phyloP scores from a whole-genome alignment of 2,329 filamentous ascomycete species.

The Didymella exigua region DNA sequence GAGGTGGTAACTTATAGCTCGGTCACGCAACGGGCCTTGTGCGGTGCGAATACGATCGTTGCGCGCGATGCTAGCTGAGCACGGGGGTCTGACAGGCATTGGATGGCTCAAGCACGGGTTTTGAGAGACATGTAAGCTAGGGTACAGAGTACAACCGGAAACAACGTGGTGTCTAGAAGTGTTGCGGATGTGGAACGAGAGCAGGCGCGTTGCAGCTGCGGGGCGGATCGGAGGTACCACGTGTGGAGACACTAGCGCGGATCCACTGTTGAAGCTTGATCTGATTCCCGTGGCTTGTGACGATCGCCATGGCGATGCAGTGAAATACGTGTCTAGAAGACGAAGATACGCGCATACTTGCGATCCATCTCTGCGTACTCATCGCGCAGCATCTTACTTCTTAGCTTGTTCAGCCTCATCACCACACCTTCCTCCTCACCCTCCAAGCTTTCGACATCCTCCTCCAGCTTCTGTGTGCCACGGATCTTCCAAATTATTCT shows the following conservation, averaged over 20 bases:
- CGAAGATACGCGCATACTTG: constrained; percentile 45
- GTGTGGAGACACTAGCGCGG: constrained; percentile 19
- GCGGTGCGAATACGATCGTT: constrained; percentile 21
- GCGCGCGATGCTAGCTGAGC: constrained; percentile 14
- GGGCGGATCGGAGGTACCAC: constrained; percentile 17
- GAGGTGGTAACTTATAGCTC: constrained; percentile 2
- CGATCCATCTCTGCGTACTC: constrained; percentile 45
- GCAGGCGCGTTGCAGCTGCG: constrained; percentile 16
- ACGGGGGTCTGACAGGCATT: constrained; percentile 4
- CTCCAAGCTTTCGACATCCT: constrained; percentile 40
- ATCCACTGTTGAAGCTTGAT: constrained; percentile 13
- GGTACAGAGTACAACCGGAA: background rate
- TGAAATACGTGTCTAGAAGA: constrained; percentile 33
- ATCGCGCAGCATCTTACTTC: constrained; percentile 41
- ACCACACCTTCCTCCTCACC: constrained; percentile 45
- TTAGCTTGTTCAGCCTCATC: constrained; percentile 43
- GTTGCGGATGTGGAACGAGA: constrained; percentile 8
- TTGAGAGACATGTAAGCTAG: background rate
- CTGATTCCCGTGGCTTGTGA: background rate
- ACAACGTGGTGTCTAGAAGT: background rate
- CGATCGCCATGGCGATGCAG: background rate
- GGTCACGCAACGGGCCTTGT: constrained; percentile 12
- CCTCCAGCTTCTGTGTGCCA: constrained; percentile 34
- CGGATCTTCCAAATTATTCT: constrained; percentile 36
- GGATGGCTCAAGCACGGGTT: background rate